These are phyloP conservation scores for Zhuliangozyma blackwelliae DNA, from an alignment of 1,139 yeast species.

Conservation along the genomic window DNA sequence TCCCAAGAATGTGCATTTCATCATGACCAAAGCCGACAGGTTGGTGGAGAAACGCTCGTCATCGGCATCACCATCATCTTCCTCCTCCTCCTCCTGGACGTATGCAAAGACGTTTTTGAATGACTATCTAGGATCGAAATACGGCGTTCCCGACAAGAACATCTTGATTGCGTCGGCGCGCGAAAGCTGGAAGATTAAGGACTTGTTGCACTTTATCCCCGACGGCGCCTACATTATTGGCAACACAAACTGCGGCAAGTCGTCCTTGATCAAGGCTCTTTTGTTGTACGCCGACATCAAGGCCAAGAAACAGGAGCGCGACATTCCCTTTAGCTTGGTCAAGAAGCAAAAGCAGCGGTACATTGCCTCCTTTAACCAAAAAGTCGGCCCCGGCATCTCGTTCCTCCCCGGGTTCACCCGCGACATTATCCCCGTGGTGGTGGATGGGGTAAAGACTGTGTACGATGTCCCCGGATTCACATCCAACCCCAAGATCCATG, in stretches of 20 bases:
- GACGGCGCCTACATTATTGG: slow-evolving; percentile 59
- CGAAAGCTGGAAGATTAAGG: slow-evolving; percentile 48
- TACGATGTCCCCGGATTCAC: slow-evolving; percentile 60
- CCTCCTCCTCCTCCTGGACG: slow-evolving; percentile 21
- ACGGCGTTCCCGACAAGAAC: slow-evolving; percentile 40
- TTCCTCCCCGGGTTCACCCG: slow-evolving; percentile 57
- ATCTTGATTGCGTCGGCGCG: slow-evolving; percentile 49
- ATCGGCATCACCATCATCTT: slow-evolving; percentile 4
- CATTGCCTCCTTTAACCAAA: slow-evolving; percentile 14
- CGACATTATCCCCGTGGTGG: slow-evolving; percentile 32
- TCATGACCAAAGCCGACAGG: slow-evolving; percentile 58
- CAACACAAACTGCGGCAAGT: slow-evolving; percentile 72
- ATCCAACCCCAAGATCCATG: slow-evolving; percentile 16
- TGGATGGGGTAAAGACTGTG: slow-evolving; percentile 27
- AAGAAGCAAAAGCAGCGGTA: slow-evolving; percentile 11
- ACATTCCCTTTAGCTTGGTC: slow-evolving; percentile 7
- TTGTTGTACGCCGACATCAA: slow-evolving; percentile 21
- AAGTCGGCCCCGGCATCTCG: slow-evolving; percentile 44
- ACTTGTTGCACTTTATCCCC: slow-evolving; percentile 30
- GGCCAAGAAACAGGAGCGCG: slow-evolving; percentile 6
- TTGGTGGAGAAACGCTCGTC: slow-evolving; percentile 26
- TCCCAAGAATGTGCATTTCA: slow-evolving; percentile 39
- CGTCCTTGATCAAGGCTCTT: slow-evolving; percentile 55
- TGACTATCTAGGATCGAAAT: slow-evolving; percentile 36
- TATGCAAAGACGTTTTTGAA: slow-evolving; percentile 44